Percentiles rank a stretch among this genome's conserved stretches.
phyloP scores from a whole-genome alignment of 2,329 filamentous ascomycete species.

The Penicillium sclerotiorum region DNA sequence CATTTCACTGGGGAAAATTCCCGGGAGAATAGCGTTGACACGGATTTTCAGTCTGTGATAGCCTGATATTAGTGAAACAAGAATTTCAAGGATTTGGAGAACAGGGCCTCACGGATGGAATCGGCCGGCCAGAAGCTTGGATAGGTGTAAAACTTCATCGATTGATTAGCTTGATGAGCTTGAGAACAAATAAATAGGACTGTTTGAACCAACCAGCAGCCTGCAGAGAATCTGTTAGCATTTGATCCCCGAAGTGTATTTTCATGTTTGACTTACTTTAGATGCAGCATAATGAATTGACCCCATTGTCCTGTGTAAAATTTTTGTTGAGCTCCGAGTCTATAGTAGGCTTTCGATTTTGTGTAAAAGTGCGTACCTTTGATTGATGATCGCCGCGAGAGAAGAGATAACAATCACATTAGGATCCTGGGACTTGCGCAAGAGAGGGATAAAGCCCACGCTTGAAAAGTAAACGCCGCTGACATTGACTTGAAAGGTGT shows the following conservation, averaged over 20 bases:
- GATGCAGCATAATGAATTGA: constrained; percentile 28
- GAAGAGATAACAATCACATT: constrained; percentile 32
- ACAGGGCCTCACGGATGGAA: constrained; percentile 6
- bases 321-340: too few relatives aligned
- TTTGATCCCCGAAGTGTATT: too few relatives aligned
- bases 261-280: constrained; percentile 21
- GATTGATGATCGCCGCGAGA: constrained; percentile 26
- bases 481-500: constrained; percentile 22
- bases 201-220: not conserved
- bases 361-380: constrained; percentile 13
- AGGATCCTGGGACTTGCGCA: constrained; percentile 27
- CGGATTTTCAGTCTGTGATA: not conserved
- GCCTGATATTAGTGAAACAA: not conserved
- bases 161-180: too few relatives aligned
- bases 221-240: too few relatives aligned
- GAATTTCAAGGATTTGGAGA: not conserved
- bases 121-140: constrained; percentile 1
- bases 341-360: too few relatives aligned
- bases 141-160: too few relatives aligned
- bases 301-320: constrained; percentile 17
- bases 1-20: constrained; percentile 6
- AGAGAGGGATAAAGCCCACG: constrained; percentile 28
- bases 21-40: constrained; percentile 4
- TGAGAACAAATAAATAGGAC: too few relatives aligned
- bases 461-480: constrained; percentile 33